Base-by-base conservation (phyloP, 331 rosid genomes). In the Telfairia occidentalis region DNA sequence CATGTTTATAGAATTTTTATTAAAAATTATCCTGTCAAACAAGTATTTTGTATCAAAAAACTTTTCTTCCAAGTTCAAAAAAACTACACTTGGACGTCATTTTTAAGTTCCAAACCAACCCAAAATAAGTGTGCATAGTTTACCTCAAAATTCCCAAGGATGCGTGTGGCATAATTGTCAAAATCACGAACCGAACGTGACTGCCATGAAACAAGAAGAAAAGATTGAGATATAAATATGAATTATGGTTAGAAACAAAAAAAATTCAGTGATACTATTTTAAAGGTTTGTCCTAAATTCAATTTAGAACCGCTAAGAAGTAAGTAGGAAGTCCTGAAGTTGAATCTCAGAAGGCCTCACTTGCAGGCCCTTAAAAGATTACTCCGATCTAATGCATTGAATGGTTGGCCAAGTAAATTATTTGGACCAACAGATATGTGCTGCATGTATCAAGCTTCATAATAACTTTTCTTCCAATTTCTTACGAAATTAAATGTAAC, bases 81-180 rank as follows among this genome's bases (percentile, higher is more conserved):
- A 40, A 40, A 6, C 6, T 40, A 9, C 8, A 1, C 45, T 40
- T 8, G 8, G 45, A 40, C 45, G 1, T 40, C 8, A 40, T 11
- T 40, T 40, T 40, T 2, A 40, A 40, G 6, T 40, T 8, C 9
- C 9, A 40, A 40, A 40, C 45, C 10, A 40, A 11, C 45, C 45
- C 45, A 5, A 67, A 66, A 21, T 23, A 40, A 66, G 53, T 5
- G 50, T 70, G 32, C 12, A 30, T 16, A 3, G 48, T 34, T 48
- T 86, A 94, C 98, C 98, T 89, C 98, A 78, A 76, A 91, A 64
- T 94, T 89, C 81, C 92, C 98, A 81, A 94, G 92, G 35, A 87
- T 16, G 70, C 97, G 86, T 75, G 98, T 94, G 26, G 92, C 95
- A 75, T 94, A 89, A 67, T 88, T 34, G 81, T 94, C 98, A 73